Base-by-base conservation (phyloP, 1,284 basidiomycete species). In the Melampsora medusae region DNA sequence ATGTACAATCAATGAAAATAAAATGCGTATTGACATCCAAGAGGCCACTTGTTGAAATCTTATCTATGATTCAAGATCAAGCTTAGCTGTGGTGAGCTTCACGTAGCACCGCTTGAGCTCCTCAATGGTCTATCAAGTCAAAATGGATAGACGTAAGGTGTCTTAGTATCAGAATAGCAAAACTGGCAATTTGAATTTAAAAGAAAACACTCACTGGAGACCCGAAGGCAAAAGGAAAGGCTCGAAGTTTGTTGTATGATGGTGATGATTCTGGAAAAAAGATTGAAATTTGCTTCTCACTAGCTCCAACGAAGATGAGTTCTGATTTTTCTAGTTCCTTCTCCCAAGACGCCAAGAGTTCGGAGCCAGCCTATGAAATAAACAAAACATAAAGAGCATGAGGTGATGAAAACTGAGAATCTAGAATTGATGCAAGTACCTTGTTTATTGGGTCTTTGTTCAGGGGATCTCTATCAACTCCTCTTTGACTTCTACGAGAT, bases 311-410 rank as follows among this genome's bases (percentile, higher is more conserved):
- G 17, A 56, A 56, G 53, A 56, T 56, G 2, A 56, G 12, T 28
- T 56, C 53, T 2, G 53, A 56, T 56, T 22, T 28, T n/a, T 28
- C 19, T 42, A 56, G 14, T 56, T 56, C n/a, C 2, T n/a, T 28
- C 22, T n/a, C 19, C 53, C 53, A 56, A n/a, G 53, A 56, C 25
- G n/a, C n/a, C 53, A 56, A 56, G 53, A 56, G n/a, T 28, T 56
- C 53, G 25, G 17, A 17, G 50, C 19, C 22, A 19, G 50, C 19
- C 50, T 25, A 17, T 16, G 22, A 53, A 19, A 25, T 25, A 25
- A 25, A 53, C 17, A 53, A 53, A 19, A 16, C 25, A 53, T 6
- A 17, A 53, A 53, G 50, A 17, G 17, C 1, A 53, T 53, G 53
- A 56, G 53, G 53, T 2, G 14, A 56, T 22, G 10, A n/a, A 56